phyloP scores from a whole-genome alignment of 805 yeast genomes.

The Jamesozyma spencerorum region DNA sequence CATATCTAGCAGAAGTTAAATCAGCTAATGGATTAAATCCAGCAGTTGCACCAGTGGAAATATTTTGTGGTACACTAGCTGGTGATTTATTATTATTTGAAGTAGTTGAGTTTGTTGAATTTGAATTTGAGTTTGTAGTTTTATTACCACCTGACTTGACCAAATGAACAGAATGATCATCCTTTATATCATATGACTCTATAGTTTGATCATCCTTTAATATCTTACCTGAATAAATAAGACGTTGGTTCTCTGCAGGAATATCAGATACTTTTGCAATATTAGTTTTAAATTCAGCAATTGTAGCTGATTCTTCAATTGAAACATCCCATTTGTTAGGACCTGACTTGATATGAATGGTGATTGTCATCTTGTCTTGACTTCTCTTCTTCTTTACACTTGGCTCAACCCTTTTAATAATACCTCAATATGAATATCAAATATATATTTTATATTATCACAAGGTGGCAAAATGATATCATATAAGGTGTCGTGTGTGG shows the following conservation, averaged over 20 bases:
- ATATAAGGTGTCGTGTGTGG: too few species aligned
- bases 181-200: conserved; percentile 67
- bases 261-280: conserved; percentile 54
- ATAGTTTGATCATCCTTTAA: conserved; percentile 75
- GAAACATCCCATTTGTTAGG: conserved; percentile 69
- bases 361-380: conserved; percentile 26
- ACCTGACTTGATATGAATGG: conserved; percentile 40
- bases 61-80: conserved; percentile 49
- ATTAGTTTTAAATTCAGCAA: conserved; percentile 58
- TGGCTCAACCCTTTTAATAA: too few species aligned
- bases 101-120: conserved; percentile 20
- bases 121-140: conserved; percentile 17
- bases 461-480: too few species aligned
- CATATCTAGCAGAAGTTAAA: conserved; percentile 90
- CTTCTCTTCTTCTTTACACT: too few species aligned
- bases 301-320: conserved; percentile 45
- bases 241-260: conserved; percentile 72
- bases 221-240: conserved; percentile 90
- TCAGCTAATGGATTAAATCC: conserved; percentile 86
- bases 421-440: too few species aligned
- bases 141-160: conserved; percentile 66
- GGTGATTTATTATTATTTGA: conserved; percentile 19
- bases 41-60: conserved; percentile 75
- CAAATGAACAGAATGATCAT: conserved; percentile 81
- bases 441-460: too few species aligned